Evolutionary conservation across 345 rosid genomes (phyloP).

Genomic region (Noccaea bulbosa): DNA sequence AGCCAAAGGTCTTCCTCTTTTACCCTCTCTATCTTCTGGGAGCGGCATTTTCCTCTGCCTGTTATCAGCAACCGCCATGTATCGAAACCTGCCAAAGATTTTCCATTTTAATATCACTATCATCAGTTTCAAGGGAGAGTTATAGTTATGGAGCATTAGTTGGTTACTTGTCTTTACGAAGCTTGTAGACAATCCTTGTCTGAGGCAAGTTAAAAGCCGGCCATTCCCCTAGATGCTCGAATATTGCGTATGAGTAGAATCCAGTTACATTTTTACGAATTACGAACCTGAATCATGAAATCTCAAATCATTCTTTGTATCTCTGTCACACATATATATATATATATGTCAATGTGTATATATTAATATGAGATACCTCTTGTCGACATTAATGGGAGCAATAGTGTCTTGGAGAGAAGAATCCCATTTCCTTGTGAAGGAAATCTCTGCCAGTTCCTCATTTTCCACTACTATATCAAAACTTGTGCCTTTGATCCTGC

Average conservation of each 20-base stretch:
- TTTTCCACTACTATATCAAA: slow-evolving; percentile 59
- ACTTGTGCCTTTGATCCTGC: slow-evolving; percentile 43
- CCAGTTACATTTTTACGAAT: slow-evolving; percentile 74
- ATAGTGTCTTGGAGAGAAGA: slow-evolving; percentile 47
- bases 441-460: slow-evolving; percentile 60
- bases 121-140: slow-evolving; percentile 1
- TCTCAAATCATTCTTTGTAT: slow-evolving; percentile 9
- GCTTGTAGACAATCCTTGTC: slow-evolving; percentile 80
- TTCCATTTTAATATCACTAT: background rate
- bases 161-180: slow-evolving; percentile 77
- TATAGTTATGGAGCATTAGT: slow-evolving; percentile 2
- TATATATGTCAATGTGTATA: slow-evolving; percentile 5
- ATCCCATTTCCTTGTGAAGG: slow-evolving; percentile 65
- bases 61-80: slow-evolving; percentile 74
- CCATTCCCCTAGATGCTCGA: slow-evolving; percentile 73
- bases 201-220: slow-evolving; percentile 82
- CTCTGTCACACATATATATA: background rate
- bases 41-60: slow-evolving; percentile 81
- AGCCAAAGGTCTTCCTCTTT: slow-evolving; percentile 64
- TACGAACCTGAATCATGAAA: slow-evolving; percentile 55
- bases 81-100: slow-evolving; percentile 58
- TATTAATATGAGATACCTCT: slow-evolving; percentile 48
- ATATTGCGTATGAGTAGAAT: slow-evolving; percentile 79
- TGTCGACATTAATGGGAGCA: slow-evolving; percentile 62
- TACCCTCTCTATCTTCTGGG: slow-evolving; percentile 71